A percentile compares a stretch with the other conserved stretches of the same genome.
These are phyloP conservation scores for Apiotrichum domesticum DNA, from an alignment of 1,284 basidiomycete genomes.

Conservation along the genomic window DNA sequence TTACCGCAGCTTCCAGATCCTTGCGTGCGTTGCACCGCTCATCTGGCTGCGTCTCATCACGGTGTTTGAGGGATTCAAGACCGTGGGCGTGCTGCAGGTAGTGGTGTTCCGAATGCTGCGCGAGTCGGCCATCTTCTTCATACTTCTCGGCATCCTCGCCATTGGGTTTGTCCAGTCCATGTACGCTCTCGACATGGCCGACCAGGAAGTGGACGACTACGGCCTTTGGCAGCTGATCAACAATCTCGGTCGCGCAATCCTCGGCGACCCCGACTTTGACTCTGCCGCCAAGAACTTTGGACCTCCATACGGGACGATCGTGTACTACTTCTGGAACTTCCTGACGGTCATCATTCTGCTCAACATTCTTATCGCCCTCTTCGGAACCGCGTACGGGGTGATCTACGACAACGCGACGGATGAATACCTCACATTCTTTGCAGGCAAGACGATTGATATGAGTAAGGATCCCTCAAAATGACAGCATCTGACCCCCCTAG, in stretches of 20 bases:
- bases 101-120: constrained; percentile 64
- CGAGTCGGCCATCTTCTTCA: constrained; percentile 88
- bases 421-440: constrained; percentile 71
- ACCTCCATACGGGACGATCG: constrained; percentile 58
- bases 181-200: constrained; percentile 84
- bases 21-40: constrained; percentile 78
- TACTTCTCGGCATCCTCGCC: constrained; percentile 70
- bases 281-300: constrained; percentile 54
- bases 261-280: constrained; percentile 74
- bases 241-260: constrained; percentile 68
- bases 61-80: constrained; percentile 58
- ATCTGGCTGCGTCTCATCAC: constrained; percentile 75
- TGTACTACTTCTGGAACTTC: constrained; percentile 88
- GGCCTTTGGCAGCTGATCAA: constrained; percentile 60
- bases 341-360: constrained; percentile 79
- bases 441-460: constrained; percentile 73
- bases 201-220: constrained; percentile 55
- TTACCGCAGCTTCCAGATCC: constrained; percentile 72
- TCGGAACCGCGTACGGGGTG: constrained; percentile 81
- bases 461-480: not conserved
- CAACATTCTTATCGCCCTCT: constrained; percentile 92
- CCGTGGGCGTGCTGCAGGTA: constrained; percentile 47
- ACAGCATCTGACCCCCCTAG: no score
- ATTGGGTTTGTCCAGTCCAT: constrained; percentile 70
- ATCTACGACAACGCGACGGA: constrained; percentile 52